Percentiles rank a stretch among this genome's conserved stretches.
These are phyloP conservation scores for Candida sp. DNA, from an alignment of 1,139 yeast genomes.

Conservation along the genomic window DNA sequence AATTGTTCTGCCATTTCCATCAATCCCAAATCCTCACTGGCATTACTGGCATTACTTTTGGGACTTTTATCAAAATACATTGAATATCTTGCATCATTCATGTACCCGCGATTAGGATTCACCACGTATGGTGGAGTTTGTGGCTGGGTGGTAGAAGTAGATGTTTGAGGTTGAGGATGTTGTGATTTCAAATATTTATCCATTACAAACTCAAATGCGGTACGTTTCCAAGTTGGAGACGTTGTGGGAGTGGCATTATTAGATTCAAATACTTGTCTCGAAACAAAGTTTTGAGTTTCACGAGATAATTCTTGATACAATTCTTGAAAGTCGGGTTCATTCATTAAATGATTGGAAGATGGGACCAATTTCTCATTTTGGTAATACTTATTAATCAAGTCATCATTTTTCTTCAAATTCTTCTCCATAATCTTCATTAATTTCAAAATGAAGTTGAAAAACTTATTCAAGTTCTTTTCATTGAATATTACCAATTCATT, in stretches of 20 bases:
- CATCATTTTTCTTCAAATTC: slow-evolving; percentile 16
- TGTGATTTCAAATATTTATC: slow-evolving; percentile 3
- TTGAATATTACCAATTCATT: slow-evolving; percentile 35
- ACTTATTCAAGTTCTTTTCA: slow-evolving; percentile 27
- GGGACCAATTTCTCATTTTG: not conserved
- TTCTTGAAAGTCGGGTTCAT: slow-evolving; percentile 9
- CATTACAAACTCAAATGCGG: slow-evolving; percentile 9
- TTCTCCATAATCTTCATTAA: slow-evolving; percentile 23
- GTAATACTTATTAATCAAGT: slow-evolving; percentile 9
- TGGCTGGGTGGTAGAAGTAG: not conserved
- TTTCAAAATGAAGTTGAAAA: slow-evolving; percentile 23
- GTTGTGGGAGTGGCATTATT: slow-evolving; percentile 9
- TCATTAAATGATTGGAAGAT: slow-evolving; percentile 3
- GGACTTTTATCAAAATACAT: slow-evolving; percentile 15
- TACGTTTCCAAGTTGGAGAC: slow-evolving; percentile 6
- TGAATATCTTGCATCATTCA: slow-evolving; percentile 19
- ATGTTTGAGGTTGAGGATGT: not conserved
- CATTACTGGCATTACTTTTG: not conserved
- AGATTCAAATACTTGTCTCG: slow-evolving; percentile 8
- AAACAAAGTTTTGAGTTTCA: slow-evolving; percentile 8
- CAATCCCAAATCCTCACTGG: slow-evolving; percentile 12
- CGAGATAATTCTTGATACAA: slow-evolving; percentile 11
- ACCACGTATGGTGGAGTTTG: not conserved
- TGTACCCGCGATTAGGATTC: slow-evolving; percentile 5
- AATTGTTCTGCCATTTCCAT: slow-evolving; percentile 23